Evolutionary conservation across 345 rosid species (phyloP), one percentile per base, ranked within the genome.

Genomic region (Camelina neglecta): DNA sequence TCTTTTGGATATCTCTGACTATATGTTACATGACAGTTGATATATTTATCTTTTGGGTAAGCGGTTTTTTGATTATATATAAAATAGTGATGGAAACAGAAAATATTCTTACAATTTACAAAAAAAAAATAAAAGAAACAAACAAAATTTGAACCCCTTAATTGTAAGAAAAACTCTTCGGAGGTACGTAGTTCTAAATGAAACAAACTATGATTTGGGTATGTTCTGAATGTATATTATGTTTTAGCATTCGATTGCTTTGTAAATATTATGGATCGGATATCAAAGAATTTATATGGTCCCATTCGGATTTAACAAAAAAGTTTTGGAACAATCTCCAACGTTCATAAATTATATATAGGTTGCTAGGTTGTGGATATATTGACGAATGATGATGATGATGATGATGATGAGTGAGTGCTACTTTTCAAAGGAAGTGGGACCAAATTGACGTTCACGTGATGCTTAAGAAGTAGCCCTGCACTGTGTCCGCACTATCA

Each of bases 401-500:
- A 18, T 18, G 18, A 53, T 56, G 77, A 35, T 26, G 31, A 29
- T 29, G 38, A 35, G 38, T 39, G 42, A 57, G 65, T 74, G 39
- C 26, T 33, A 74, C 65, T 45, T 74, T 74, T 65, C 72, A 58
- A 50, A 42, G 31, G 8, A 35, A 4, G 58, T 15, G 41, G 41
- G 78, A 23, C 78, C 78, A 36, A 45, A 18, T 11, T 5, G 5
- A 48, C 66, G 6, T 74, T 74, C 78, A 74, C 78, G 77, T 74
- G 77, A 65, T 24, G 29, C 65, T 33, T 55, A 58, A 62, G 36
- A 38, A 23, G 33, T 59, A 67, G 11, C 31, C 4, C 5, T 29
- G 31, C 31, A 29, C 31, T 56, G 65, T 74, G 41, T 65, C 66
- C 42, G 65, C 78, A 74, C 50, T 73, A 42, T 54, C 76, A 73